A percentile compares a stretch with the other conserved stretches of the same genome.
Evolutionary conservation across 2,329 filamentous ascomycete genomes (phyloP).

Genomic region (Dactylellina leptospora): DNA sequence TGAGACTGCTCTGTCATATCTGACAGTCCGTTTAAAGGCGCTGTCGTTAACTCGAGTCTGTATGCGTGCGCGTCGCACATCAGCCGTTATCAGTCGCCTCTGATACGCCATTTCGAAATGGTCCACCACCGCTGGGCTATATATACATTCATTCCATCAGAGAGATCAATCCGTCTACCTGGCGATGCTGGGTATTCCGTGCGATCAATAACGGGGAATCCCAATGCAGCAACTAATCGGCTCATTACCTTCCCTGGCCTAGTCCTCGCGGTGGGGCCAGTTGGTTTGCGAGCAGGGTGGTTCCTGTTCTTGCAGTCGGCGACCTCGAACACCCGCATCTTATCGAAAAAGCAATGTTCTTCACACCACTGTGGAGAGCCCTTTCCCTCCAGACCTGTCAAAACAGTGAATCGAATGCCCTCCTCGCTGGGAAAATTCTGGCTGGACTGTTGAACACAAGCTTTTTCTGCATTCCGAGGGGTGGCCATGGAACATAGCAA

Average conservation of each 20-base stretch:
- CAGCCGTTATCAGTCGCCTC: not conserved
- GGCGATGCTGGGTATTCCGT: slow-evolving; percentile 14
- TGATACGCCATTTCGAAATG: not conserved
- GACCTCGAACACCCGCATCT: slow-evolving; percentile 48
- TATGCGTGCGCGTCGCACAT: not conserved
- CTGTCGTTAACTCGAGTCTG: not conserved
- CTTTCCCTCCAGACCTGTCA: slow-evolving; percentile 43
- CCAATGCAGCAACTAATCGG: slow-evolving; percentile 43
- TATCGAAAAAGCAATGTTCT: slow-evolving; percentile 48
- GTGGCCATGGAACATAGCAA: slow-evolving; percentile 37
- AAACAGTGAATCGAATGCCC: no score
- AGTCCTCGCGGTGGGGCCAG: slow-evolving; percentile 16
- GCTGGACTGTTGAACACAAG: slow-evolving; percentile 51
- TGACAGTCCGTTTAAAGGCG: not conserved
- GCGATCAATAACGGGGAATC: slow-evolving; percentile 11
- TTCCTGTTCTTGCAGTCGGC: slow-evolving; percentile 48
- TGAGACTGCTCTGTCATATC: not conserved
- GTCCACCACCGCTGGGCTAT: not conserved
- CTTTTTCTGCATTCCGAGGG: slow-evolving; percentile 45
- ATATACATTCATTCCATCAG: not conserved
- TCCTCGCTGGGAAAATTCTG: slow-evolving; percentile 8
- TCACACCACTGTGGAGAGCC: slow-evolving; percentile 23
- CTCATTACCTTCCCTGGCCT: slow-evolving; percentile 48
- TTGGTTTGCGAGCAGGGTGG: slow-evolving; percentile 8
- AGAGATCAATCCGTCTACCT: not conserved